Evolutionary conservation across 1,284 basidiomycete species (phyloP), one percentile per base, ranked within the genome.

Genomic region (Cryptococcus depauperatus): DNA sequence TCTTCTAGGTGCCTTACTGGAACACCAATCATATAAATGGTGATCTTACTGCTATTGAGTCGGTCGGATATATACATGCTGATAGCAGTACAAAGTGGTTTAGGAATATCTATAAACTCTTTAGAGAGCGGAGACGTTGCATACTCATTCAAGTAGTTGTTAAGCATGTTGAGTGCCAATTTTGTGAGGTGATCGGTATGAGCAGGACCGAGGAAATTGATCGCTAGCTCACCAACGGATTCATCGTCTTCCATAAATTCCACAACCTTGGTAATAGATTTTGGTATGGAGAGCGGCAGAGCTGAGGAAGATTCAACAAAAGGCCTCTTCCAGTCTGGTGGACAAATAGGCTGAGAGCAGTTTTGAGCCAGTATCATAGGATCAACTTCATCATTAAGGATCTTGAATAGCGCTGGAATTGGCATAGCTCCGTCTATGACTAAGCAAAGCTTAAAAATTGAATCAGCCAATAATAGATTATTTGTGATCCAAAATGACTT

Each of bases 171-270:
- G 50, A 97, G 69, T 6, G 90, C 92, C 73, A 85, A 84, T 53
- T 82, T 78, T 55, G 84, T 80, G 45, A 91, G 66, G 64, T 84
- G 88, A 50, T 84, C 79, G 46, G 78, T 80, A 13, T 81, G 80
- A 37, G 80, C 66, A 27, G 85, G 86, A 2, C 93, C 92, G 50
- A 86, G 75, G 74, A 83, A 95, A 18, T 75, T 79, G 46, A 96
- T 76, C 37, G 80, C 74, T 6, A 97, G 65, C 73, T 97, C 91
- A 33, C 95, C 93, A 54, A 89, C 77, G 48, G 84, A 90, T 74
- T 98, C 95, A 66, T 98, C 93, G 69, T 89, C 82, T 70, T 97
- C 95, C n/a, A 95, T 95, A 62, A 99, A 99, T 58, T 93, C 85
- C 26, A 97, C 80, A 0, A 77, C 75, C 42, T 69, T 59, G 51